Conservation (phyloP, 768 basidiomycete species). For the Lactifluus hygrophoroides region DNA sequence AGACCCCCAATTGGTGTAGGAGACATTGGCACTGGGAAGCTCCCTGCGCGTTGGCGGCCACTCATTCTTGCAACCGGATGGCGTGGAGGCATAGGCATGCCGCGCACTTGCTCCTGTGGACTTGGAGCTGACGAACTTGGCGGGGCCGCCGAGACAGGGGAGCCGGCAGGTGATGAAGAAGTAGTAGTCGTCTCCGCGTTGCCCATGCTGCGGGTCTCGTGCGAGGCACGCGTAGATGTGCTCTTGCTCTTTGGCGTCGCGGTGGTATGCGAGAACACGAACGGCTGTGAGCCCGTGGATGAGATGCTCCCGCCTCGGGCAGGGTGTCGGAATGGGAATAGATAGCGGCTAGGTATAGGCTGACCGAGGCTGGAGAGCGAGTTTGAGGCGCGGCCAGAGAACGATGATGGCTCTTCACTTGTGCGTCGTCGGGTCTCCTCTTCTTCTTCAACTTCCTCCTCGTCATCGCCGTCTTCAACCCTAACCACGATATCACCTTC, state of each 20-base stretch:
- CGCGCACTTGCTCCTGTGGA: slow-evolving; percentile 20
- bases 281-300: slow-evolving; percentile 30
- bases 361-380: slow-evolving; percentile 84
- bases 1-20: neutral
- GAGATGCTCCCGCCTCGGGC: slow-evolving; percentile 36
- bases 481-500: slow-evolving; percentile 27
- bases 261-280: slow-evolving; percentile 24
- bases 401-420: slow-evolving; percentile 45
- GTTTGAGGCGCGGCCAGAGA: slow-evolving; percentile 39
- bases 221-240: slow-evolving; percentile 33
- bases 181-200: slow-evolving; percentile 35
- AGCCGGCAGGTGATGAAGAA: slow-evolving; percentile 33
- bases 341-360: slow-evolving; percentile 61
- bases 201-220: slow-evolving; percentile 40
- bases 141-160: slow-evolving; percentile 39
- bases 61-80: slow-evolving; percentile 30
- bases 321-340: slow-evolving; percentile 56
- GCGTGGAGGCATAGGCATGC: slow-evolving; percentile 43
- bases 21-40: slow-evolving; percentile 27
- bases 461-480: slow-evolving; percentile 32
- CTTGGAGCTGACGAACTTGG: slow-evolving; percentile 23
- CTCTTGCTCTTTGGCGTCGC: slow-evolving; percentile 27
- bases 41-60: slow-evolving; percentile 30
- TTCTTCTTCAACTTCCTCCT: slow-evolving; percentile 35
- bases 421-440: slow-evolving; percentile 23